Conservation (phyloP, 1,284 basidiomycete species). For the Ustilago trichophora region DNA sequence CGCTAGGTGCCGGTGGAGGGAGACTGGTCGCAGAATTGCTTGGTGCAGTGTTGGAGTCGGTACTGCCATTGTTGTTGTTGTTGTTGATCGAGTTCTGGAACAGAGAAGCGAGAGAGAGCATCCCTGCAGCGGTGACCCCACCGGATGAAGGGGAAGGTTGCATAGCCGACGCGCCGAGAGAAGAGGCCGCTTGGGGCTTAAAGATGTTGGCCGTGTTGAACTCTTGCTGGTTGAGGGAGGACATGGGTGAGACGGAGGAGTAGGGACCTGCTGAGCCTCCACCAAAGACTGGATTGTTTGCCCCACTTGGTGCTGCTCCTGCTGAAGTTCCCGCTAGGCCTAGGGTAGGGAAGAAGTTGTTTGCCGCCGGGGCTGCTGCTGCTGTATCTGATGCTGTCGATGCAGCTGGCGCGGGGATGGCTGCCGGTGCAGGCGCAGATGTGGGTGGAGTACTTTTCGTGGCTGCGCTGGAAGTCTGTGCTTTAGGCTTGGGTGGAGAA, state of each 20-base stretch:
- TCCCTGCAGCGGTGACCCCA: constrained; percentile 13
- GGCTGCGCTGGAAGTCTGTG: neutral
- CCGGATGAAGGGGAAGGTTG: constrained; percentile 9
- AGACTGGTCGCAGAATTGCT: too few relatives aligned
- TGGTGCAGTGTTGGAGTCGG: neutral
- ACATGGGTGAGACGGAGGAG: constrained; percentile 31
- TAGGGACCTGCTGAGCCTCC: constrained; percentile 29
- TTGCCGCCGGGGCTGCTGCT: neutral
- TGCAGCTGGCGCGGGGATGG: neutral
- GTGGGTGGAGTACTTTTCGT: neutral
- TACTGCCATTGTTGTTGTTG: neutral
- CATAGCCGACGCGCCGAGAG: constrained; percentile 13
- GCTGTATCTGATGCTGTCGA: neutral
- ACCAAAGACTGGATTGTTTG: constrained; percentile 9
- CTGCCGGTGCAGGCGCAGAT: neutral
- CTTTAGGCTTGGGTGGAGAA: constrained; percentile 22
- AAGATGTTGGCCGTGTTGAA: constrained; percentile 27
- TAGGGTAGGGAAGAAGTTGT: constrained; percentile 27
- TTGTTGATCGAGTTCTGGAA: constrained; percentile 11
- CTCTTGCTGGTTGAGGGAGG: constrained; percentile 22
- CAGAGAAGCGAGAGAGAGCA: constrained; percentile 28
- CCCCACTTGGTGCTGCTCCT: too few relatives aligned
- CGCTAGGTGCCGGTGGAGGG: neutral
- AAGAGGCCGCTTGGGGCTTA: constrained; percentile 21
- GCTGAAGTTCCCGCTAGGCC: constrained; percentile 4